Evolutionary conservation across 805 yeast species (phyloP), one percentile per base, ranked within the genome.

Genomic region (Saccharomycopsis sp.): DNA sequence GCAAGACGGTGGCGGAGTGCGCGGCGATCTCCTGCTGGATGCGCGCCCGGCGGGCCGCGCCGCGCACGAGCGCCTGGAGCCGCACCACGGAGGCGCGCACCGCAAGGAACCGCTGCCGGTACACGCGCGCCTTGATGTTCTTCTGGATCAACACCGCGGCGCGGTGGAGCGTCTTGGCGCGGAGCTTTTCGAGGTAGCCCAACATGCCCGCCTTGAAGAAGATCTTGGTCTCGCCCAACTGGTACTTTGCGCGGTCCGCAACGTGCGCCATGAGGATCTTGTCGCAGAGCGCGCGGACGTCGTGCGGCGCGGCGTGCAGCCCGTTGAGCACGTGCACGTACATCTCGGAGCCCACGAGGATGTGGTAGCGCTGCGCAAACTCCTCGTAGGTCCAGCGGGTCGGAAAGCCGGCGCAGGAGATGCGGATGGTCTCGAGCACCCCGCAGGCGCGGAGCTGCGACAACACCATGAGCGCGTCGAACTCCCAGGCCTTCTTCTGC

Each of bases 331-430:
- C 82, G 54, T 76, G 73, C 41, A 82, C 78, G 84, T 95, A 87
- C 61, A 81, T 79, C 44, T 76, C 74, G 0, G 97, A 86, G 47
- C 84, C 81, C 47, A 91, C 83, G 59, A 92, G 77, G 67, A 91
- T 84, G 67, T 90, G 92, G 70, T 91, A 92, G 67, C 97, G 82
- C 62, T 84, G 81, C 18, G 91, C 96, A 75, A 92, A 92, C 68
- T 94, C 98, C 55, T 85, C 91, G 68, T 90, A 94, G 1, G 96
- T 83, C 91, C 97, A 90, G 69, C 97, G 80, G 0, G 97, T 87
- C 16, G 99, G 99, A 79, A 91, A 92, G 47, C 99, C 99, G 54
- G 97, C 97, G 74, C 97, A 91, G 1, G 97, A 91, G 52, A 92
- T 92, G 67, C 97, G 79, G 68, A 92, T 92, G 1, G 99, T 94